These are phyloP conservation scores for Penicillium cataractarum DNA, from an alignment of 495 filamentous ascomycete species.

Conservation along the genomic window DNA sequence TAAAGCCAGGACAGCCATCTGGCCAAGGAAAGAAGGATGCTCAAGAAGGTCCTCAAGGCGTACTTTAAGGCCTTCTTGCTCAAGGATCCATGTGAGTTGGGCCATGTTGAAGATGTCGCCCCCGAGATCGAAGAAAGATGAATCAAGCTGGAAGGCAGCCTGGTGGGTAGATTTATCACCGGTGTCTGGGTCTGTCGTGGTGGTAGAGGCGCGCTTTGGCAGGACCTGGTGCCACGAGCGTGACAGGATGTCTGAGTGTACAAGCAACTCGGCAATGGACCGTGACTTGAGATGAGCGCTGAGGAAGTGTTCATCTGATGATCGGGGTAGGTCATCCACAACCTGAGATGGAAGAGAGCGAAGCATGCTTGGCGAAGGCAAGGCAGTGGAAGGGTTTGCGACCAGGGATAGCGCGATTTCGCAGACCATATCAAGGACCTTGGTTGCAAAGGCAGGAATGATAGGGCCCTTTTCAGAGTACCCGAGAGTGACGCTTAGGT, in stretches of 20 bases:
- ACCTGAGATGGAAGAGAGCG: conserved; percentile 38
- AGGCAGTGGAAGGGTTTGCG: conserved; percentile 43
- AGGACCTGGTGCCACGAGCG: conserved; percentile 56
- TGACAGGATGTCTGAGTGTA: conserved; percentile 50
- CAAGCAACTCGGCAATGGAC: conserved; percentile 50
- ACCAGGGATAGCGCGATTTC: conserved; percentile 49
- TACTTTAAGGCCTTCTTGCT: conserved; percentile 53
- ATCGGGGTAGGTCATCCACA: conserved; percentile 32
- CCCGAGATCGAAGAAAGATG: conserved; percentile 57
- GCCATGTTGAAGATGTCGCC: conserved; percentile 58
- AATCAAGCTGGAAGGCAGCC: conserved; percentile 45
- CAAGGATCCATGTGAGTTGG: conserved; percentile 49
- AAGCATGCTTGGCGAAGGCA: conserved; percentile 48
- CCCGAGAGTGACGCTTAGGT: conserved; percentile 47
- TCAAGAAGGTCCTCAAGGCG: conserved; percentile 55
- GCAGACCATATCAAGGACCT: conserved; percentile 54
- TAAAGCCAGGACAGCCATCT: conserved; percentile 49
- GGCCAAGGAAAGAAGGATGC: conserved; percentile 52
- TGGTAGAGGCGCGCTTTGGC: conserved; percentile 26
- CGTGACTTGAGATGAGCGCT: conserved; percentile 45
- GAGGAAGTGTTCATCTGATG: conserved; percentile 36
- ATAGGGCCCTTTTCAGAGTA: conserved; percentile 52
- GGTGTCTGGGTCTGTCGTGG: conserved; percentile 4
- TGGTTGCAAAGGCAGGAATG: conserved; percentile 41
- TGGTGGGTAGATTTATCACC: conserved; percentile 18